Percentiles rank a stretch among this genome's conserved stretches.
These are phyloP conservation scores for Blastobotrys parvus DNA, from an alignment of 805 yeast species.

Conservation along the genomic window DNA sequence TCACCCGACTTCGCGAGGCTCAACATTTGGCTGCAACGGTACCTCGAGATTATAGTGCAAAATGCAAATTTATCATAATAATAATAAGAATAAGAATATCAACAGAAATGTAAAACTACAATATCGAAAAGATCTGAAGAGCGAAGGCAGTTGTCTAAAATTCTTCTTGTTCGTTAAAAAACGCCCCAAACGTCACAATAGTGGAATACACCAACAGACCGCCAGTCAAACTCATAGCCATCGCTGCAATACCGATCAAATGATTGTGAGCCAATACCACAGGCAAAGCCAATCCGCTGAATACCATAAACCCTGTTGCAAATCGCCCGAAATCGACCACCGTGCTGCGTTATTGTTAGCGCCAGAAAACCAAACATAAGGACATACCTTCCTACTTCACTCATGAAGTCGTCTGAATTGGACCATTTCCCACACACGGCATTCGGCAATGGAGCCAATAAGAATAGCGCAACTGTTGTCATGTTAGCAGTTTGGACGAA, in stretches of 20 bases:
- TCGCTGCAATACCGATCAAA: constrained; percentile 61
- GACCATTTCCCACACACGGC: constrained; percentile 43
- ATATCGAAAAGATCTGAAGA: too few relatives aligned
- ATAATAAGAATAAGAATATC: too few relatives aligned
- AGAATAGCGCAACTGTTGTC: constrained; percentile 45
- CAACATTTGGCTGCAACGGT: too few relatives aligned
- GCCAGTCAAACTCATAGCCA: constrained; percentile 69
- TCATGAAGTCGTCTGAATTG: constrained; percentile 52
- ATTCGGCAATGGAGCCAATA: constrained; percentile 66
- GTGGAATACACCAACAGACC: constrained; percentile 80
- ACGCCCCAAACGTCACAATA: constrained; percentile 71
- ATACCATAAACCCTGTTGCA: constrained; percentile 64
- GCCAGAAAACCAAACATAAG: constrained; percentile 23
- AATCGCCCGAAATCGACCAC: constrained; percentile 76
- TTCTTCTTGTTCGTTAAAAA: constrained; percentile 53
- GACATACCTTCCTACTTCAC: constrained; percentile 43
- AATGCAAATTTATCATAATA: too few relatives aligned
- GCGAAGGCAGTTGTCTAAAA: too few relatives aligned
- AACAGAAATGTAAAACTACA: too few relatives aligned
- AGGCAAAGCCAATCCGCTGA: constrained; percentile 72
- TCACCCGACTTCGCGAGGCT: too few relatives aligned
- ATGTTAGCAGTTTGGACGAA: not conserved
- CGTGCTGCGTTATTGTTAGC: constrained; percentile 27
- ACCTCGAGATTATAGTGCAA: too few relatives aligned
- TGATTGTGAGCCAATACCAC: constrained; percentile 67